A percentile compares a stretch with the other conserved stretches of the same genome.
Evolutionary conservation across 2,329 filamentous ascomycete species (phyloP).

Genomic region (Penicillium sp.): DNA sequence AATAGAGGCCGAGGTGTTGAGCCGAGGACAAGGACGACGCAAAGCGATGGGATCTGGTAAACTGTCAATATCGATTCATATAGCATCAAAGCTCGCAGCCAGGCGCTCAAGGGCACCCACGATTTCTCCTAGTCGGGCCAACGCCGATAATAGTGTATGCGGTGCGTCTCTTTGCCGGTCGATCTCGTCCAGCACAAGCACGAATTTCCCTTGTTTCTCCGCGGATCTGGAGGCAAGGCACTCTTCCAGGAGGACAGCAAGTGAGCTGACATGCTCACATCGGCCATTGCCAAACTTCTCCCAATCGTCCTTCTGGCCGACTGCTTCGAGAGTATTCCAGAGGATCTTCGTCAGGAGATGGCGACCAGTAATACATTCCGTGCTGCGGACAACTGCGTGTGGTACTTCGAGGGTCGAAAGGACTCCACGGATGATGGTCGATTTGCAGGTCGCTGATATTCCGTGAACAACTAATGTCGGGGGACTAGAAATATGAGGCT

Average conservation of each 20-base stretch:
- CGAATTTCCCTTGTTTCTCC: slow-evolving; percentile 55
- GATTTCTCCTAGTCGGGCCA: slow-evolving; percentile 75
- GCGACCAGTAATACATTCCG: slow-evolving; percentile 45
- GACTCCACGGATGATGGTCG: slow-evolving; percentile 60
- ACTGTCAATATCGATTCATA: slow-evolving; percentile 4
- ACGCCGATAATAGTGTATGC: slow-evolving; percentile 70
- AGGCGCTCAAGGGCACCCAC: slow-evolving; percentile 50
- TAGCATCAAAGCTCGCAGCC: background rate
- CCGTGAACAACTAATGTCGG: slow-evolving; percentile 76
- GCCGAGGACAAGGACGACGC: slow-evolving; percentile 70
- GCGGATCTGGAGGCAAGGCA: slow-evolving; percentile 32
- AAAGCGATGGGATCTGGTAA: slow-evolving; percentile 69
- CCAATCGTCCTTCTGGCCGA: slow-evolving; percentile 37
- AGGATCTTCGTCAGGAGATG: slow-evolving; percentile 47
- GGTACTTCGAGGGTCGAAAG: slow-evolving; percentile 56
- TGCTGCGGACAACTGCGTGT: slow-evolving; percentile 41
- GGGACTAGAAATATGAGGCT: slow-evolving; percentile 57
- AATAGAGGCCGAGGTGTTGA: slow-evolving; percentile 61
- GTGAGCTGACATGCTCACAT: slow-evolving; percentile 75
- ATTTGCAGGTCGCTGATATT: slow-evolving; percentile 82
- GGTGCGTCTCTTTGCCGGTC: slow-evolving; percentile 78
- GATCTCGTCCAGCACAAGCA: slow-evolving; percentile 81
- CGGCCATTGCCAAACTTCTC: slow-evolving; percentile 51
- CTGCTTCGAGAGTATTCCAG: slow-evolving; percentile 35
- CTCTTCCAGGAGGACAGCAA: slow-evolving; percentile 64